These are phyloP conservation scores for Bacterosira constricta DNA, from an alignment of 108 stramenopile genomes.

Conservation along the genomic window DNA sequence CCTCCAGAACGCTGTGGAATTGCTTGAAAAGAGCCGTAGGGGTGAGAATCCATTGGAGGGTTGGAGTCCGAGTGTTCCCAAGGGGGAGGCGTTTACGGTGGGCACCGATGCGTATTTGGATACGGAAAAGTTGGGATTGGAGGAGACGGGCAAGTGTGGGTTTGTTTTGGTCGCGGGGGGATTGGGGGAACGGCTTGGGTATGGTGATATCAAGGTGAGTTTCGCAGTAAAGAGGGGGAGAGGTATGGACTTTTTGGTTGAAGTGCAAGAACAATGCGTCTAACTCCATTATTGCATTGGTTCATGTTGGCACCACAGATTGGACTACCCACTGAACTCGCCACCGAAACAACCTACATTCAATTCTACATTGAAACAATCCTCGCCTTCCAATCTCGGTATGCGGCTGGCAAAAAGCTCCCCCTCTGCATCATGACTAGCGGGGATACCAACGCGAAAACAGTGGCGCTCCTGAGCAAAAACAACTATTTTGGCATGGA, in stretches of 20 bases:
- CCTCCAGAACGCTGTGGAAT: slow-evolving; percentile 60
- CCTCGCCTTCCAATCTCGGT: slow-evolving; percentile 84
- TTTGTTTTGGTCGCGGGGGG: slow-evolving; percentile 96
- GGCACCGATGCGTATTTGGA: slow-evolving; percentile 64
- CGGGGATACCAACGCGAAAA: slow-evolving; percentile 93
- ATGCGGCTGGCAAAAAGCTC: slow-evolving; percentile 58
- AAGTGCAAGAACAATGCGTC: not conserved
- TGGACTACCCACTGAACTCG: slow-evolving; percentile 91
- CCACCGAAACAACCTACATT: slow-evolving; percentile 88
- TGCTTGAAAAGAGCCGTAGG: slow-evolving; percentile 55
- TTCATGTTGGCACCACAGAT: slow-evolving; percentile 56
- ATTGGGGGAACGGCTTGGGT: slow-evolving; percentile 97
- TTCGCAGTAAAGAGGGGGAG: not conserved
- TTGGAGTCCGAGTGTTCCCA: slow-evolving; percentile 88
- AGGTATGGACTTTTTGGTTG: slow-evolving; percentile 4
- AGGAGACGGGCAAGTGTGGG: slow-evolving; percentile 65
- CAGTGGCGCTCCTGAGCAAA: slow-evolving; percentile 72
- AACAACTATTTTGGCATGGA: slow-evolving; percentile 94
- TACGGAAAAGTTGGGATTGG: slow-evolving; percentile 67
- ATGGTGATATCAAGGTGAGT: slow-evolving; percentile 93
- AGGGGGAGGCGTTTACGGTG: slow-evolving; percentile 69
- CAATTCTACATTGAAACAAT: slow-evolving; percentile 93
- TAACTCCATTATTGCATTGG: not conserved
- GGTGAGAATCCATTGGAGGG: slow-evolving; percentile 97
- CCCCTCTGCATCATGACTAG: slow-evolving; percentile 99